Percentiles rank a stretch among this genome's conserved stretches.
These are phyloP conservation scores for Xylaria sp. DNA, from an alignment of 2,329 filamentous ascomycete genomes.

Conservation along the genomic window DNA sequence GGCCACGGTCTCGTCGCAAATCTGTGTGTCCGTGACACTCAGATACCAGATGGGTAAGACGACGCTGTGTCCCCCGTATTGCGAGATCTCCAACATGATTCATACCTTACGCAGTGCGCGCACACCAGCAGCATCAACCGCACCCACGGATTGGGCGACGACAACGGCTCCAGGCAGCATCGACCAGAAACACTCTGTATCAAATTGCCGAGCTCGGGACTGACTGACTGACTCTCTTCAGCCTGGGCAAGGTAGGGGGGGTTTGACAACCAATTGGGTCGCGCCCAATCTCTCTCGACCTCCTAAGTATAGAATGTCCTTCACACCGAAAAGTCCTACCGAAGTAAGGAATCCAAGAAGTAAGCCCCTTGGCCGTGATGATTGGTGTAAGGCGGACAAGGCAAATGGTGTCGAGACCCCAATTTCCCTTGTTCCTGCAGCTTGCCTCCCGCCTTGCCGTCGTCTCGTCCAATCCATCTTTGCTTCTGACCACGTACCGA, in stretches of 20 bases:
- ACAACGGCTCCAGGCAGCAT: no score
- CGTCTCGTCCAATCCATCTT: no score
- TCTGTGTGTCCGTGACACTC: neutral
- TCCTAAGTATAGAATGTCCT: no score
- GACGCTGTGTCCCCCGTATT: neutral
- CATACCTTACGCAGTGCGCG: neutral
- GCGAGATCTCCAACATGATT: neutral
- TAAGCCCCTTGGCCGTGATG: neutral
- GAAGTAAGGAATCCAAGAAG: neutral
- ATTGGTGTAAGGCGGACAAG: neutral
- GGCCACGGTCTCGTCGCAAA: neutral
- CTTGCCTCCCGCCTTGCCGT: neutral
- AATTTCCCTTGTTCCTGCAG: neutral
- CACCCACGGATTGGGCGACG: no score
- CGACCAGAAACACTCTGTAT: no score
- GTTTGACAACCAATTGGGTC: no score
- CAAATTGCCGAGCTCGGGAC: no score
- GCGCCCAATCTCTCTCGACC: no score
- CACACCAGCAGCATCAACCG: neutral
- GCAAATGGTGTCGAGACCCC: neutral
- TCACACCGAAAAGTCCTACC: neutral
- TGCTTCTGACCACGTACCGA: no score
- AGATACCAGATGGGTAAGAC: neutral
- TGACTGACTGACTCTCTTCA: no score
- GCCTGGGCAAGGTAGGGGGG: no score